Conservation (phyloP, 192 early-diverging fungal genomes). For the Coemansia umbellata region DNA sequence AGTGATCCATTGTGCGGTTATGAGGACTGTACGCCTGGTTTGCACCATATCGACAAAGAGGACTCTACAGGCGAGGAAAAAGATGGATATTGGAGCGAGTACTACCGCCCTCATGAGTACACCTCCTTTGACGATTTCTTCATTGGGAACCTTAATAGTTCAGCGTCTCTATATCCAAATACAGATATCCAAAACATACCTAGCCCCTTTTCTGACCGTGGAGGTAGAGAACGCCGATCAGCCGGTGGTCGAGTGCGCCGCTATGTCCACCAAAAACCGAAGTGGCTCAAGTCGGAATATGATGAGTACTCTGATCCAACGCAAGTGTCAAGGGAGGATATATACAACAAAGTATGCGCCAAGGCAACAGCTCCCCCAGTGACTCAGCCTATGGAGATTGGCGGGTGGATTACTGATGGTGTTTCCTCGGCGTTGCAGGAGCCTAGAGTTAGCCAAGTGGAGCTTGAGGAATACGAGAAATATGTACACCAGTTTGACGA, state of each 20-base stretch:
- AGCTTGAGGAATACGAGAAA: conserved; percentile 59
- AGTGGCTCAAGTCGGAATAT: conserved; percentile 40
- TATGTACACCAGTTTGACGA: conserved; percentile 53
- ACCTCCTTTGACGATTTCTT: conserved; percentile 78
- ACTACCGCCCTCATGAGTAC: conserved; percentile 76
- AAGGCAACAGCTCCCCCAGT: conserved; percentile 25
- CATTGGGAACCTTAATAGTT: conserved; percentile 84
- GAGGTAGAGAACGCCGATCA: background rate
- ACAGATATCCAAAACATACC: conserved; percentile 21
- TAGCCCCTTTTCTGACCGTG: conserved; percentile 39
- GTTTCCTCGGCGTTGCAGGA: conserved; percentile 50
- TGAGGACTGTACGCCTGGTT: background rate
- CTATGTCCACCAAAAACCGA: conserved; percentile 27
- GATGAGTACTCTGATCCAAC: conserved; percentile 38
- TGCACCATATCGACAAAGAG: background rate
- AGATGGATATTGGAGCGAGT: conserved; percentile 77
- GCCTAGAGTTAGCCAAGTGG: conserved; percentile 49
- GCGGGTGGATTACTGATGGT: conserved; percentile 50
- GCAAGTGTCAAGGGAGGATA: conserved; percentile 20
- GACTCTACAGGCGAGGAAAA: conserved; percentile 1
- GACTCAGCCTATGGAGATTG: conserved; percentile 36
- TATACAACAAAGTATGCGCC: conserved; percentile 37
- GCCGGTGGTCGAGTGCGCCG: background rate
- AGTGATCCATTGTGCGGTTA: background rate
- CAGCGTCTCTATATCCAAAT: conserved; percentile 40